phyloP scores from a whole-genome alignment of 2,329 filamentous ascomycete species.

The Incumbomyces lentus region DNA sequence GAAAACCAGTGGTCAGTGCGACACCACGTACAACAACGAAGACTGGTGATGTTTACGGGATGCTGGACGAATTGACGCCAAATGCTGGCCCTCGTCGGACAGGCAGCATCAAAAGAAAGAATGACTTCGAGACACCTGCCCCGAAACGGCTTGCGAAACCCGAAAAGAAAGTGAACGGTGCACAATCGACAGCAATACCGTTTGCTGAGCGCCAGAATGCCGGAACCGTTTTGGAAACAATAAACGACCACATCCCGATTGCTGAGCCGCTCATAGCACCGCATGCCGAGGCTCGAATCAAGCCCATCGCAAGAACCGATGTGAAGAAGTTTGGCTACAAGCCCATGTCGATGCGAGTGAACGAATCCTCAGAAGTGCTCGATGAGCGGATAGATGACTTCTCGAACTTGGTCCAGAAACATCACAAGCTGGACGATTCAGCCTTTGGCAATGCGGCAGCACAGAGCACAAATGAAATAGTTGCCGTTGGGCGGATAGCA shows the following conservation, averaged over 20 bases:
- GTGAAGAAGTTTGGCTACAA: conserved; percentile 86
- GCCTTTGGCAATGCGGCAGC: conserved; percentile 79
- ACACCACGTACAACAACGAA: conserved; percentile 51
- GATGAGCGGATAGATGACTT: conserved; percentile 96
- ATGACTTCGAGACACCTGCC: conserved; percentile 38
- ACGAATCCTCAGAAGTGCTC: conserved; percentile 81
- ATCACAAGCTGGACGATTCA: conserved; percentile 65
- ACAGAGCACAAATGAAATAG: conserved; percentile 74
- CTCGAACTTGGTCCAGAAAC: conserved; percentile 57
- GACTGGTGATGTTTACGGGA: conserved; percentile 66
- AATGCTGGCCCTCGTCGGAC: conserved; percentile 43
- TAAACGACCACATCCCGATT: conserved; percentile 63
- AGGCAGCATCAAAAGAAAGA: conserved; percentile 44
- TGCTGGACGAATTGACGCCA: conserved; percentile 64
- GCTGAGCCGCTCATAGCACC: conserved; percentile 62
- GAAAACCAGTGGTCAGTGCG: conserved; percentile 44
- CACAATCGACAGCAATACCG: conserved; percentile 31
- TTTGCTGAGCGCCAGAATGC: conserved; percentile 70
- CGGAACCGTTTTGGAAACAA: conserved; percentile 70
- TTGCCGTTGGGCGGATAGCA: conserved; percentile 84
- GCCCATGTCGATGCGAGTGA: conserved; percentile 87
- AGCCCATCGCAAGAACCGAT: conserved; percentile 75
- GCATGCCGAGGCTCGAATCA: conserved; percentile 66
- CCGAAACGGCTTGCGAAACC: conserved; percentile 33
- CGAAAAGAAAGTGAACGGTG: conserved; percentile 26